Conservation (phyloP, 495 filamentous ascomycete species). For the Podospora comata region DNA sequence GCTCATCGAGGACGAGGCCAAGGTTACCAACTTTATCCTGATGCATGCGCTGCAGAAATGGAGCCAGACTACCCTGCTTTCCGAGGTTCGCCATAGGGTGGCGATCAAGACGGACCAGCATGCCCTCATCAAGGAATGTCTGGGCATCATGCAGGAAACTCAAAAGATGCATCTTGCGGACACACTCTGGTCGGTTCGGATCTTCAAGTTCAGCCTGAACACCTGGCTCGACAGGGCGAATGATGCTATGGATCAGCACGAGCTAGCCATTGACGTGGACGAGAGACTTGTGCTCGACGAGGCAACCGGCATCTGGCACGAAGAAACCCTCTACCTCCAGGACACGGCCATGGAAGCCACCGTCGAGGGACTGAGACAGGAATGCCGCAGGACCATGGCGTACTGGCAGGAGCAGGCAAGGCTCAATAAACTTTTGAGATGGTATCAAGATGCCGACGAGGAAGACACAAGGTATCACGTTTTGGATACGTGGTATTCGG, state of each 20-base stretch:
- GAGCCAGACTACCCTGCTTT: slow-evolving; percentile 26
- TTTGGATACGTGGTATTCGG: slow-evolving; percentile 21
- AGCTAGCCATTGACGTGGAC: slow-evolving; percentile 26
- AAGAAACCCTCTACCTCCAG: slow-evolving; percentile 28
- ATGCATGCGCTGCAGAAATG: slow-evolving; percentile 40
- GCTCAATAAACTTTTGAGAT: slow-evolving; percentile 20
- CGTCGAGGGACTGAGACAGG: slow-evolving; percentile 16
- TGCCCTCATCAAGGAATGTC: slow-evolving; percentile 9
- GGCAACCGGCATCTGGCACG: slow-evolving; percentile 31
- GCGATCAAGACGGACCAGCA: slow-evolving; percentile 21
- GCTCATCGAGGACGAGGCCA: slow-evolving; percentile 68
- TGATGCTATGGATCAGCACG: slow-evolving; percentile 18
- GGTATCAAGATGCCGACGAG: slow-evolving; percentile 18
- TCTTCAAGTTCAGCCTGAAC: slow-evolving; percentile 11
- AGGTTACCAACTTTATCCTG: slow-evolving; percentile 63
- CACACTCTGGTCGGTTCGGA: slow-evolving; percentile 8
- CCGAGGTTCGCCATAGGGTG: slow-evolving; percentile 30
- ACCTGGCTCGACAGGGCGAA: slow-evolving; percentile 22
- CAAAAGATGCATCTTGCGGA: slow-evolving; percentile 30
- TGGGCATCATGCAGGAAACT: slow-evolving; percentile 24
- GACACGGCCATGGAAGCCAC: slow-evolving; percentile 20
- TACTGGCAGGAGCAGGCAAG: slow-evolving; percentile 32
- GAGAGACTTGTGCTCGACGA: slow-evolving; percentile 32
- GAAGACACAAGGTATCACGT: slow-evolving; percentile 9
- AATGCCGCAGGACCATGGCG: slow-evolving; percentile 16